Percentiles rank a stretch among this genome's conserved stretches.
phyloP scores from a whole-genome alignment of 2,329 filamentous ascomycete genomes.

The Ophiostoma ulmi region DNA sequence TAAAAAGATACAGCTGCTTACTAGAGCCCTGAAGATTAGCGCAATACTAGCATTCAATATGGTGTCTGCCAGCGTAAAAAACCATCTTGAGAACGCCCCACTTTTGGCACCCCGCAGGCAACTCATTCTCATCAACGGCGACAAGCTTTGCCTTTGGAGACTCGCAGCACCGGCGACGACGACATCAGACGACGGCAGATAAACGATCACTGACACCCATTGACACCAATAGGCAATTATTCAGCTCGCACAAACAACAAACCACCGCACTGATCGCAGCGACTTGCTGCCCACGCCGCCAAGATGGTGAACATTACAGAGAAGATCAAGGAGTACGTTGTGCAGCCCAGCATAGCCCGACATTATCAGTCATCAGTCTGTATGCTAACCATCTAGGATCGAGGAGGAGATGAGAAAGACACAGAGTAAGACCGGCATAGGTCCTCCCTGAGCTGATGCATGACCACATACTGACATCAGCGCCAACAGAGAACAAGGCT shows the following conservation, averaged over 20 bases:
- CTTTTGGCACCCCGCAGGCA: not conserved
- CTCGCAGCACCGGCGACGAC: not conserved
- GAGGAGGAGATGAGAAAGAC: slow-evolving; percentile 99
- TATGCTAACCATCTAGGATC: slow-evolving; percentile 58
- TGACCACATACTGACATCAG: slow-evolving; percentile 16
- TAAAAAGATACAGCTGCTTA: not conserved
- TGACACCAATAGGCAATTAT: too few relatives aligned
- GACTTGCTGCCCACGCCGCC: slow-evolving; percentile 27
- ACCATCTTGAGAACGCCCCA: not conserved
- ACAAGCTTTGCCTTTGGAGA: not conserved
- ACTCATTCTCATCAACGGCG: not conserved
- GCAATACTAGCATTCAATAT: too few relatives aligned
- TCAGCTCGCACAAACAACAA: not conserved
- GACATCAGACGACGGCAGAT: not conserved
- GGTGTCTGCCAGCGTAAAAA: not conserved
- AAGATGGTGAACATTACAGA: slow-evolving; percentile 99
- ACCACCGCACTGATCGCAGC: slow-evolving; percentile 16
- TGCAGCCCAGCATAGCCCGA: not conserved
- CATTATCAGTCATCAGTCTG: not conserved
- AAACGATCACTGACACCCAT: too few relatives aligned
- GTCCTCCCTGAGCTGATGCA: not conserved
- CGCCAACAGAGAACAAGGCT: slow-evolving; percentile 82
- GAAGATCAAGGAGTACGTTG: slow-evolving; percentile 92
- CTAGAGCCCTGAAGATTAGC: too few relatives aligned
- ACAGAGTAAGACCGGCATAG: slow-evolving; percentile 61